phyloP scores from a whole-genome alignment of 2,329 filamentous ascomycete genomes.

The Rutstroemia sp. region DNA sequence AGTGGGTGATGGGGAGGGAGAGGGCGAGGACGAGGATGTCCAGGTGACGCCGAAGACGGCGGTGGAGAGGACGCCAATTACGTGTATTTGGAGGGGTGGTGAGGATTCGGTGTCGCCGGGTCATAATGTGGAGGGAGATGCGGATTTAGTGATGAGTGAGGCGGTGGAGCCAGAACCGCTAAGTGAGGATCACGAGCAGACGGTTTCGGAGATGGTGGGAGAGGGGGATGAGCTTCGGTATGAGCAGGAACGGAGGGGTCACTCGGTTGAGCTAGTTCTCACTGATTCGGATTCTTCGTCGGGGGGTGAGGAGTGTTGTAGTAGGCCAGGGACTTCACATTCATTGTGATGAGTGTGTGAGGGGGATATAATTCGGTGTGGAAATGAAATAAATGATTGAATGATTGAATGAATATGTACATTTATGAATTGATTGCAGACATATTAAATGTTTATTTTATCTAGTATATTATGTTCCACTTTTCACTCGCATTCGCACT shows the following conservation, averaged over 20 bases:
- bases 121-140: background rate
- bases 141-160: background rate
- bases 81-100: conserved; percentile 12
- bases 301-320: background rate
- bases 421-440: too few species aligned
- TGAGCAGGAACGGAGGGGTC: background rate
- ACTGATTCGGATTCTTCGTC: background rate
- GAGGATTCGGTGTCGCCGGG: background rate
- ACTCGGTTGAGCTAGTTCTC: background rate
- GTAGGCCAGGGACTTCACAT: background rate
- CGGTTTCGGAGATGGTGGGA: too few species aligned
- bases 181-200: background rate
- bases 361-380: too few species aligned
- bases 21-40: conserved; percentile 25
- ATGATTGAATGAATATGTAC: too few species aligned
- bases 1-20: conserved; percentile 32
- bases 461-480: too few species aligned
- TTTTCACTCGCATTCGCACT: too few species aligned
- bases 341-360: background rate
- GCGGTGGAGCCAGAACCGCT: background rate
- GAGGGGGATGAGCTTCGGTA: background rate
- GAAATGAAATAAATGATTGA: too few species aligned
- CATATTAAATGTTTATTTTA: too few species aligned
- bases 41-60: conserved; percentile 20
- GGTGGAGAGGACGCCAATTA: conserved; percentile 17